These are phyloP conservation scores for Suillus alpinus DNA, from an alignment of 768 basidiomycete genomes.

Conservation along the genomic window DNA sequence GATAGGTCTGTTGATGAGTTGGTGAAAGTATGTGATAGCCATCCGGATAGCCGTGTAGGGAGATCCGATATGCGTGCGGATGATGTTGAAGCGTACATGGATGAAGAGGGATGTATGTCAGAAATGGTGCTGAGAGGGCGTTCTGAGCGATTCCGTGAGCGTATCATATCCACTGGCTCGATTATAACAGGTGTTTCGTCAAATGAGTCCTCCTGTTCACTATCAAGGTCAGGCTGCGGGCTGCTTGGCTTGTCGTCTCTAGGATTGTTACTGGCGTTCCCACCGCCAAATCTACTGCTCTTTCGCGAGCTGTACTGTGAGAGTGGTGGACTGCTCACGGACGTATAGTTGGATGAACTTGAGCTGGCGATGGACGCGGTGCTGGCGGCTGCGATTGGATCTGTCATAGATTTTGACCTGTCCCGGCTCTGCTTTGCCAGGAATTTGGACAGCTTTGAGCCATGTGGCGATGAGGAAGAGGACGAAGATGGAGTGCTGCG, in stretches of 20 bases:
- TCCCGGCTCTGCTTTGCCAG: slow-evolving; percentile 64
- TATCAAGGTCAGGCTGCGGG: slow-evolving; percentile 22
- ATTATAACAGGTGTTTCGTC: slow-evolving; percentile 66
- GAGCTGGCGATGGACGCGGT: slow-evolving; percentile 39
- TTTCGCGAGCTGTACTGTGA: slow-evolving; percentile 27
- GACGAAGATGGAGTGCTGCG: slow-evolving; percentile 42
- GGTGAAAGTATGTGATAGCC: slow-evolving; percentile 78
- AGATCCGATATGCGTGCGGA: slow-evolving; percentile 60
- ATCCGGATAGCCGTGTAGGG: slow-evolving; percentile 73
- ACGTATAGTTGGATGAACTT: slow-evolving; percentile 34
- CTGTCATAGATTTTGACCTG: slow-evolving; percentile 52
- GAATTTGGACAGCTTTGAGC: slow-evolving; percentile 64
- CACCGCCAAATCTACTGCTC: slow-evolving; percentile 35
- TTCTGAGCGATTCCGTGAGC: slow-evolving; percentile 54
- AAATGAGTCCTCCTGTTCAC: slow-evolving; percentile 30
- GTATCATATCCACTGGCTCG: slow-evolving; percentile 56
- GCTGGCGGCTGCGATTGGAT: slow-evolving; percentile 34
- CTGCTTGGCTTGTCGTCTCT: slow-evolving; percentile 19
- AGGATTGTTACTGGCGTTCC: slow-evolving; percentile 8
- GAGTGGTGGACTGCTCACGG: slow-evolving; percentile 30
- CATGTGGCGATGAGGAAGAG: slow-evolving; percentile 39
- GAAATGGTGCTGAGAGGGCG: slow-evolving; percentile 48
- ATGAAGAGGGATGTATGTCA: slow-evolving; percentile 42
- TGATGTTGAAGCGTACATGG: slow-evolving; percentile 46
- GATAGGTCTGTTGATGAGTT: slow-evolving; percentile 70